These are phyloP conservation scores for Chlorella sp. DNA, from an alignment of 139 green algal genomes.

Conservation along the genomic window DNA sequence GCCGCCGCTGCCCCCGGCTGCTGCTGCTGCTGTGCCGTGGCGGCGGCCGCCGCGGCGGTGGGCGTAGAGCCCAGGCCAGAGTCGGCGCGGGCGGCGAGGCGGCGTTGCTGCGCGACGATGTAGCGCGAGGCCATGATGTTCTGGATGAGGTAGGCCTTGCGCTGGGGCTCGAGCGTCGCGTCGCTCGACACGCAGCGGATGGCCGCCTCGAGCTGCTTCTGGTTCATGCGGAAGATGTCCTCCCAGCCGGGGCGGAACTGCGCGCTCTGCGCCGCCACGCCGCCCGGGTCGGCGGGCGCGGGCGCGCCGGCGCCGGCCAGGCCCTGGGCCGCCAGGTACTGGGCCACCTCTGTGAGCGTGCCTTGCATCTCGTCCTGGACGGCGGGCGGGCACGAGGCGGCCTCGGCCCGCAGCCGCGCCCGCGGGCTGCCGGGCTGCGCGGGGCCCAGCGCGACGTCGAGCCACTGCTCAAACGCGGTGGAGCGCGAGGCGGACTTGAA, in stretches of 20 bases:
- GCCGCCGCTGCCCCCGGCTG: conserved; percentile 4
- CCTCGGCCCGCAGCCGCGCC: neutral
- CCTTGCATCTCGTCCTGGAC: conserved; percentile 18
- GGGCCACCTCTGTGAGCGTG: conserved; percentile 64
- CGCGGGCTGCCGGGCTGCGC: conserved; percentile 1
- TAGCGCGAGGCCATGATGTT: conserved; percentile 92
- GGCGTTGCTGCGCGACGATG: conserved; percentile 81
- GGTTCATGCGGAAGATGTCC: conserved; percentile 99
- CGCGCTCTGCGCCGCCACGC: no score
- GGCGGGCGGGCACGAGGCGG: neutral
- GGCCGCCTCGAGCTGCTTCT: conserved; percentile 96
- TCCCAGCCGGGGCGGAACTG: conserved; percentile 94
- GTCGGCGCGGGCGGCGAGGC: conserved; percentile 59
- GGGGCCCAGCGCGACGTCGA: conserved; percentile 54
- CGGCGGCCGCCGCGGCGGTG: neutral
- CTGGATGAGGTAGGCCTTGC: conserved; percentile 98
- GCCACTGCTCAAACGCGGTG: conserved; percentile 96
- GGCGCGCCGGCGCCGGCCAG: neutral
- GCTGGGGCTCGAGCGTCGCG: conserved; percentile 80
- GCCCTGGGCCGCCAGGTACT: conserved; percentile 61
- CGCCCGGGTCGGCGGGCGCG: neutral
- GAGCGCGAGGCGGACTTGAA: conserved; percentile 82
- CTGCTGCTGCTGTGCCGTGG: conserved; percentile 6
- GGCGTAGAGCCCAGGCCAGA: conserved; percentile 24
- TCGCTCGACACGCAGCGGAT: conserved; percentile 88